These are phyloP conservation scores for Endoconidiophora laricicola DNA, from an alignment of 2,329 filamentous ascomycete species.

Conservation along the genomic window DNA sequence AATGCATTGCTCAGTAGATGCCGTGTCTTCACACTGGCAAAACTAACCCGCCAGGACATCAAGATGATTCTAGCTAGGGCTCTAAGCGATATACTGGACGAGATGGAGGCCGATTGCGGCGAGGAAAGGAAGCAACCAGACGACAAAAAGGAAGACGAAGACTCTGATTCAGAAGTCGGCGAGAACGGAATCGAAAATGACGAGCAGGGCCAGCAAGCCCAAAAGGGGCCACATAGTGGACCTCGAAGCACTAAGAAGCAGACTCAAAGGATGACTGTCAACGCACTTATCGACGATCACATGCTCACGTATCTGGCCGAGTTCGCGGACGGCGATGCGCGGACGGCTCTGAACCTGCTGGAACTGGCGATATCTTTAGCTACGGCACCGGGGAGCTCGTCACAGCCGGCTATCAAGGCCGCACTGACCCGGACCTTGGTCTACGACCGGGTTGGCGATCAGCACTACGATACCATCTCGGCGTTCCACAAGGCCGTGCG, in stretches of 20 bases:
- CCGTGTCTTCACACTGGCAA: constrained; percentile 71
- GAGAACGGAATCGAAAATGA: not conserved
- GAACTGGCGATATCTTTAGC: constrained; percentile 75
- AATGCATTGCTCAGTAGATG: constrained; percentile 76
- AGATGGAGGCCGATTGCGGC: not conserved
- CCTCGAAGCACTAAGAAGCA: not conserved
- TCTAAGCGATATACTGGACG: constrained; percentile 27
- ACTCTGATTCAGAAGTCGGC: too few species aligned
- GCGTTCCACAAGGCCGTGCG: constrained; percentile 94
- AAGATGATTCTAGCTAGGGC: constrained; percentile 61
- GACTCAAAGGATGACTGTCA: constrained; percentile 10
- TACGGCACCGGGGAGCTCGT: constrained; percentile 39
- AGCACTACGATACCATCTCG: constrained; percentile 95
- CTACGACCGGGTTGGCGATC: constrained; percentile 86
- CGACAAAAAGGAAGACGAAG: not conserved
- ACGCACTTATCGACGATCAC: constrained; percentile 52
- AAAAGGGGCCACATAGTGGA: too few species aligned
- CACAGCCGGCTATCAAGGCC: constrained; percentile 60
- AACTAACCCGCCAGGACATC: constrained; percentile 58
- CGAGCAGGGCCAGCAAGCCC: not conserved
- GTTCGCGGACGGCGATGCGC: constrained; percentile 83
- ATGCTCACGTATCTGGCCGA: constrained; percentile 66
- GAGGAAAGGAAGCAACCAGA: not conserved
- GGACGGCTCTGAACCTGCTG: constrained; percentile 81
- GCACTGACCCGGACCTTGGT: constrained; percentile 82